Base-by-base conservation (phyloP, 2,329 filamentous ascomycete species). In the Sordariomycetes sp. region DNA sequence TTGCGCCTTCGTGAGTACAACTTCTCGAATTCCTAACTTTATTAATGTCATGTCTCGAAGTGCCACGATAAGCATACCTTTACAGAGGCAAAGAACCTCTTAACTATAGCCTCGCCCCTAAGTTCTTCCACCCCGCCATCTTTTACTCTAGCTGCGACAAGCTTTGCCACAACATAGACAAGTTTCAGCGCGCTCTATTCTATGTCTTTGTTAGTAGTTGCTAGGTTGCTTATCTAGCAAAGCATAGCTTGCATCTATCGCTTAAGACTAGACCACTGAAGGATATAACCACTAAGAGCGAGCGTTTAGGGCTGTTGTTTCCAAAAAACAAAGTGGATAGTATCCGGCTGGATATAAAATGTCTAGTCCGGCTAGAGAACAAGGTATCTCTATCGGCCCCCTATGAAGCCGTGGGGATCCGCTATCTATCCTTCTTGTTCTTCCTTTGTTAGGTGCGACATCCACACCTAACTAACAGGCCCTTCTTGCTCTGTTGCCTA, bases 321-420 rank as follows among this genome's bases (percentile, higher is more conserved):
- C 50, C 68, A 65, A 55, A 71, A 71, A 2, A 72, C 68, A 56
- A 68, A 68, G 61, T 72, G 68, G 52, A 72, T 67, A 7, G 67
- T 71, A 56, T 69, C 69, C 20, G 67, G 66, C 43, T 62, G 59
- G 58, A 72, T 71, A 57, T 68, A 71, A 12, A 72, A 64, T 2
- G 69, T 68, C 64, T 72, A 67, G 10, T 68, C 70, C 1, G 68
- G 68, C 55, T 65, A 64, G 18, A 72, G 65, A 8, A 71, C 60
- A 20, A 67, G 54, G 55, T 66, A 72, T 46, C 69, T 62, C 70
- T 68, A 71, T 35, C 60, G 60, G 20, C 66, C 53, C 12, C 25
- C 32, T 25, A 25, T 54, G 28, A 22, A 34, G 28, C 32, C 10
- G 53, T 54, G 32, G 25, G 53, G 53, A 24, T 54, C 20, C 3